Evolutionary conservation across 2,329 filamentous ascomycete species (phyloP).

Genomic region (Capronia epimyces): DNA sequence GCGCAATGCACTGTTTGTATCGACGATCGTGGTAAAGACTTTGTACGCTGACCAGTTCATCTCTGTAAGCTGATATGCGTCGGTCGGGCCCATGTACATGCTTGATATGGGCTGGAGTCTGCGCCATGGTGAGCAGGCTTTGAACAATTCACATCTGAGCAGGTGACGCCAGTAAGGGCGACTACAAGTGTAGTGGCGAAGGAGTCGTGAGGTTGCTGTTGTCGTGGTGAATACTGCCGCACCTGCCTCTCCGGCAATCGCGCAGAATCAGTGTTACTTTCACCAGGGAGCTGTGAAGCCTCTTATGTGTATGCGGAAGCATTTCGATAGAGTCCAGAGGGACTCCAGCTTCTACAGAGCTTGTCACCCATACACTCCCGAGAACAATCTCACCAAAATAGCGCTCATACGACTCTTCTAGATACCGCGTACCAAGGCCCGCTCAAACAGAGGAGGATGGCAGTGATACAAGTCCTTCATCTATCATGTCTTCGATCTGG

Average conservation of each 20-base stretch:
- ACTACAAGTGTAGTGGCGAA: not conserved
- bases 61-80: conserved; percentile 12
- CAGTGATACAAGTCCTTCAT: conserved; percentile 22
- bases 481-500: conserved; percentile 27
- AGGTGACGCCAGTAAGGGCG: too few species aligned
- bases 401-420: not conserved
- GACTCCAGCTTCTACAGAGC: not conserved
- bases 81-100: not conserved
- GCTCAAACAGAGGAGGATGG: not conserved
- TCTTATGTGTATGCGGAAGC: not conserved
- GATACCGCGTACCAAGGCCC: not conserved
- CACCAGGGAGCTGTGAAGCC: too few species aligned
- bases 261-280: too few species aligned
- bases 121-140: not conserved
- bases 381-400: not conserved
- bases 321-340: not conserved
- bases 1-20: conserved; percentile 24
- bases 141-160: not conserved
- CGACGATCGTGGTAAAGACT: conserved; percentile 16
- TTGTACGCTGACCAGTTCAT: conserved; percentile 19
- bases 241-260: too few species aligned
- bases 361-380: not conserved
- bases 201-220: not conserved
- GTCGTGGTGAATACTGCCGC: too few species aligned
- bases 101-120: conserved; percentile 5